Conservation (phyloP, 208 protist species). For the Wallacemonas sp. region DNA sequence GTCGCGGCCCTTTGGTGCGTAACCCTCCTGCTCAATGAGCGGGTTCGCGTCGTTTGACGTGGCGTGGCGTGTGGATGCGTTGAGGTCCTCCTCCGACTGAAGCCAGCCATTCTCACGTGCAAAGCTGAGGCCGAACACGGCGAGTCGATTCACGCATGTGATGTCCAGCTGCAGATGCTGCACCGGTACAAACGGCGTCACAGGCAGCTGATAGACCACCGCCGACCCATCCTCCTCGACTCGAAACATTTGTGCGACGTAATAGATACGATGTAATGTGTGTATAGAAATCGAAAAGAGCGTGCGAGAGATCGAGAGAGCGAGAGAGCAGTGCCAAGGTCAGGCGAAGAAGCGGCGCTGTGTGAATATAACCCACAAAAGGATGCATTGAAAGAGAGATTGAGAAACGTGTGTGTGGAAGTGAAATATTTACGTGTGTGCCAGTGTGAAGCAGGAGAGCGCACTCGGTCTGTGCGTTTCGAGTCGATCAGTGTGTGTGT, state of each 20-base stretch:
- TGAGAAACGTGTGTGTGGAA: too few relatives aligned
- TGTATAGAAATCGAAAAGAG: too few relatives aligned
- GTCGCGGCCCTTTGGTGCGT: constrained; percentile 20
- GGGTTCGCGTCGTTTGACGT: constrained; percentile 12
- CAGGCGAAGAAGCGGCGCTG: too few relatives aligned
- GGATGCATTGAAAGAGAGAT: too few relatives aligned
- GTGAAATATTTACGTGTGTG: too few relatives aligned
- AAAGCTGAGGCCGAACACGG: constrained; percentile 55
- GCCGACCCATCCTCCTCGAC: constrained; percentile 47
- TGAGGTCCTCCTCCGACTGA: constrained; percentile 30
- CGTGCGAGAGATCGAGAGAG: too few relatives aligned
- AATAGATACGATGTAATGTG: too few relatives aligned
- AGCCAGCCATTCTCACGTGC: constrained; percentile 69
- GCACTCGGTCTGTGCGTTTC: too few relatives aligned
- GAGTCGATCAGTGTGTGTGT: too few relatives aligned
- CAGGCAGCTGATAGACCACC: constrained; percentile 46
- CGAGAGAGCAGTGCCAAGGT: too few relatives aligned
- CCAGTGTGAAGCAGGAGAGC: too few relatives aligned
- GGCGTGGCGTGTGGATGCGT: constrained; percentile 16
- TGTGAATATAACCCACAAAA: too few relatives aligned
- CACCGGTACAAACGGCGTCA: constrained; percentile 56
- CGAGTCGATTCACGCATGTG: constrained; percentile 46
- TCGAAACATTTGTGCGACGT: constrained; percentile 38
- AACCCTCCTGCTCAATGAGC: constrained; percentile 23
- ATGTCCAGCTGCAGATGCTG: constrained; percentile 64